Base-by-base conservation (phyloP, 441 rosid species). In the Pelargonium cotyledonis region DNA sequence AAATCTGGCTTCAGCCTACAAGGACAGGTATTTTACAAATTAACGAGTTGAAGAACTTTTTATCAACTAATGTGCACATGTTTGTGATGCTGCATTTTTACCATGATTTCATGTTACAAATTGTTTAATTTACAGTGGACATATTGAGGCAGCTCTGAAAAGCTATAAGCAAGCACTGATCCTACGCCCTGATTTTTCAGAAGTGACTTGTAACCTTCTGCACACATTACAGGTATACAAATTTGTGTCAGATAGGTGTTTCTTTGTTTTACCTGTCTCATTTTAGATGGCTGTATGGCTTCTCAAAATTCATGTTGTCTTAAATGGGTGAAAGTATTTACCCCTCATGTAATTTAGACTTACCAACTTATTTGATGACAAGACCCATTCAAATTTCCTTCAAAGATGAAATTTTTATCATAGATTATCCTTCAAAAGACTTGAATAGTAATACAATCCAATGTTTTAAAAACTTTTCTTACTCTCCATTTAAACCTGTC, bases 181-280 rank as follows among this genome's bases (percentile, higher is more conserved):
- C 53, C 83, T 92, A 62, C 89, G 99, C 61, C 83, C 97, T 11
- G 98, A 95, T 73, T 95, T 92, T 67, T 98, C 99, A 65, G 99
- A 95, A 82, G 99, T 97, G 47, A 95, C 97, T 10, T 95, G 98
- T 83, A 95, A 95, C 79, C 97, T 95, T 77, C 80, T 92, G 60
- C 99, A 95, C 76, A 90, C 99, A 23, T 79, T 95, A 66, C 98
- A 92, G 93, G 99, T 92, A 85, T 57, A 19, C 61, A 55, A 2
- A 23, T 65, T 6, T 46, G 14, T 14, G 44, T n/a, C n/a, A 55
- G 61, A n/a, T n/a, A 12, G 8, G 23, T 15, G 18, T 1, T 46
- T 12, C 51, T 9, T 46, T 7, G 63, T 18, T 57, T 18, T 57
- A 19, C 63, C 29, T 10, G 29, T 57, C 63, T 53, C 60, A 53